Conservation (phyloP, 2,329 filamentous ascomycete species). For the Tolypocladium guangdongense region DNA sequence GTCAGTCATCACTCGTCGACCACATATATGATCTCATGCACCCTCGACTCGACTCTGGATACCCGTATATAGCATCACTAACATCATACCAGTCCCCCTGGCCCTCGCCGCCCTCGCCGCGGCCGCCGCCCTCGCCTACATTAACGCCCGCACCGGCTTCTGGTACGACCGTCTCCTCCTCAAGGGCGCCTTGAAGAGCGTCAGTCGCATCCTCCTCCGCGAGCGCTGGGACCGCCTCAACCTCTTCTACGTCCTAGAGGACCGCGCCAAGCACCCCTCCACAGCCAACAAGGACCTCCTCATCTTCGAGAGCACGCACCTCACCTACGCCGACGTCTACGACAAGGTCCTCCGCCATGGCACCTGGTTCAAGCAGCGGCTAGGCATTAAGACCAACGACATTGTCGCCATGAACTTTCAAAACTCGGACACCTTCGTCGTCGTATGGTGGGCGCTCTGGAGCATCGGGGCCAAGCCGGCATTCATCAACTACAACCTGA, state of each 20-base stretch:
- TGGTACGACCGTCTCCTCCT: slow-evolving; percentile 56
- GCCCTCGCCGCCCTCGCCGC: slow-evolving; percentile 48
- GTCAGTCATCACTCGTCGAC: background rate
- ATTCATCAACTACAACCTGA: slow-evolving; percentile 81
- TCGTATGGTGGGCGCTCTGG: slow-evolving; percentile 70
- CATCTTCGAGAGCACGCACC: slow-evolving; percentile 55
- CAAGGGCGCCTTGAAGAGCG: slow-evolving; percentile 36
- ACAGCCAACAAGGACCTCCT: slow-evolving; percentile 48
- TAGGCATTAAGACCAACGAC: slow-evolving; percentile 56
- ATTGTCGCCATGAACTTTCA: slow-evolving; percentile 73
- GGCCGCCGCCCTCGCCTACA: slow-evolving; percentile 59
- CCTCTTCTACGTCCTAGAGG: slow-evolving; percentile 66
- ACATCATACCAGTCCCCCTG: slow-evolving; percentile 27
- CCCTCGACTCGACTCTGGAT: background rate
- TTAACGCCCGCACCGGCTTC: slow-evolving; percentile 60
- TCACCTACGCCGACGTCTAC: slow-evolving; percentile 70
- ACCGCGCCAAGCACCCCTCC: slow-evolving; percentile 40
- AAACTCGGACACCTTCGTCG: slow-evolving; percentile 70
- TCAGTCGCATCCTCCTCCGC: slow-evolving; percentile 30
- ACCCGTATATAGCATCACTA: background rate
- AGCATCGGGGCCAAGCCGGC: slow-evolving; percentile 72
- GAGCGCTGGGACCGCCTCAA: slow-evolving; percentile 52
- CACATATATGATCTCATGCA: too few relatives aligned
- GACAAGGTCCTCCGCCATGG: slow-evolving; percentile 61
- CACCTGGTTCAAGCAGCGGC: slow-evolving; percentile 56